Conservation (phyloP, 2,329 filamentous ascomycete genomes). For the Fusarium albidum region DNA sequence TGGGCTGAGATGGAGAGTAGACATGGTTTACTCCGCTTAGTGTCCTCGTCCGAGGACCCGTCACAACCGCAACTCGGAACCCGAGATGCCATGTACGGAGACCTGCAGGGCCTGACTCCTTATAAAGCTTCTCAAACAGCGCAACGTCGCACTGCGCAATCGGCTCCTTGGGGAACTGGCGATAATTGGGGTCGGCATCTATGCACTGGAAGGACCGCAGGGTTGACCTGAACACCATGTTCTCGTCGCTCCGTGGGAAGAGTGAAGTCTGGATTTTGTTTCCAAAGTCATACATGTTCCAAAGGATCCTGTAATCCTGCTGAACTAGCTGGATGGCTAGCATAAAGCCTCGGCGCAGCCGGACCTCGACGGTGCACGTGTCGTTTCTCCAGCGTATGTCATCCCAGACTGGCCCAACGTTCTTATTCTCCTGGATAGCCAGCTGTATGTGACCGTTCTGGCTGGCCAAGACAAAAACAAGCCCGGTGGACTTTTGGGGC, state of each 20-base stretch:
- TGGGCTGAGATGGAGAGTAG: slow-evolving; percentile 69
- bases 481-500: slow-evolving; percentile 71
- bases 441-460: slow-evolving; percentile 82
- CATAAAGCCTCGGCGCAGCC: slow-evolving; percentile 78
- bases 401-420: slow-evolving; percentile 77
- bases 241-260: slow-evolving; percentile 74
- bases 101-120: slow-evolving; percentile 76
- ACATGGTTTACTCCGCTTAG: slow-evolving; percentile 79
- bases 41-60: slow-evolving; percentile 78
- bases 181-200: slow-evolving; percentile 73
- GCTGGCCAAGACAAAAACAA: slow-evolving; percentile 79
- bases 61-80: slow-evolving; percentile 80
- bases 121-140: slow-evolving; percentile 76
- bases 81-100: slow-evolving; percentile 78
- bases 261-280: slow-evolving; percentile 77
- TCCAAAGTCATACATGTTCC: slow-evolving; percentile 87
- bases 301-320: slow-evolving; percentile 79
- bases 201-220: slow-evolving; percentile 83
- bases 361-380: slow-evolving; percentile 70
- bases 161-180: slow-evolving; percentile 78
- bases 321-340: slow-evolving; percentile 76
- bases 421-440: slow-evolving; percentile 73
- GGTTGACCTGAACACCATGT: slow-evolving; percentile 71
- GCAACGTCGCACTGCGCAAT: slow-evolving; percentile 75
- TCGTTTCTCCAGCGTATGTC: slow-evolving; percentile 82